A percentile compares a stretch with the other conserved stretches of the same genome.
These are phyloP conservation scores for Fusarium continuum DNA, from an alignment of 2,329 filamentous ascomycete species.

Conservation along the genomic window DNA sequence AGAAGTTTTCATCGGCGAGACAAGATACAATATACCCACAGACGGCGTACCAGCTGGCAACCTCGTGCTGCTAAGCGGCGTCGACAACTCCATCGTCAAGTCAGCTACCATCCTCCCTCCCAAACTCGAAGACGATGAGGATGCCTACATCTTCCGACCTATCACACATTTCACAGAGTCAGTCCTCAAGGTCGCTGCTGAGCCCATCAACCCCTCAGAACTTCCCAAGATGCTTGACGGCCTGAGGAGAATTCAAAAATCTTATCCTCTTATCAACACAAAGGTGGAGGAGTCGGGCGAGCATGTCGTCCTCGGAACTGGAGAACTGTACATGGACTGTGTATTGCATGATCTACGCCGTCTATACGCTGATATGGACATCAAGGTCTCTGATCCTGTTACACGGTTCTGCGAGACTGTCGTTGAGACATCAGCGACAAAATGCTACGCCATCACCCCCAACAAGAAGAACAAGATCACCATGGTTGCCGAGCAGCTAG, in stretches of 20 bases:
- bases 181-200: conserved; percentile 96
- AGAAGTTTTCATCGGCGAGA: conserved; percentile 90
- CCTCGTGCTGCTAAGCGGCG: conserved; percentile 87
- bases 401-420: conserved; percentile 98
- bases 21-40: conserved; percentile 90
- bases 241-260: conserved; percentile 96
- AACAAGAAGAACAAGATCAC: conserved; percentile 99
- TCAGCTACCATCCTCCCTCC: conserved; percentile 88
- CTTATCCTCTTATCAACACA: conserved; percentile 92
- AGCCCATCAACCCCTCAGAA: conserved; percentile 97
- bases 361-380: conserved; percentile 98
- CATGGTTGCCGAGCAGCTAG: conserved; percentile 95
- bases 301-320: conserved; percentile 93
- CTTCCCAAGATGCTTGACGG: conserved; percentile 99
- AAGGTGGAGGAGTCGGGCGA: conserved; percentile 99
- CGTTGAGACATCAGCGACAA: conserved; percentile 95
- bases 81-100: conserved; percentile 99
- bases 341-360: conserved; percentile 92
- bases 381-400: conserved; percentile 97
- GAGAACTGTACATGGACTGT: conserved; percentile 99
- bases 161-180: conserved; percentile 96
- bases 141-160: conserved; percentile 94
- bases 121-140: conserved; percentile 84
- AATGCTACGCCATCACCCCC: conserved; percentile 96
- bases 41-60: conserved; percentile 94